Percentiles rank a stretch among this genome's conserved stretches.
Conservation (phyloP, 768 basidiomycete species). For the Cystobasidium tubakii region DNA sequence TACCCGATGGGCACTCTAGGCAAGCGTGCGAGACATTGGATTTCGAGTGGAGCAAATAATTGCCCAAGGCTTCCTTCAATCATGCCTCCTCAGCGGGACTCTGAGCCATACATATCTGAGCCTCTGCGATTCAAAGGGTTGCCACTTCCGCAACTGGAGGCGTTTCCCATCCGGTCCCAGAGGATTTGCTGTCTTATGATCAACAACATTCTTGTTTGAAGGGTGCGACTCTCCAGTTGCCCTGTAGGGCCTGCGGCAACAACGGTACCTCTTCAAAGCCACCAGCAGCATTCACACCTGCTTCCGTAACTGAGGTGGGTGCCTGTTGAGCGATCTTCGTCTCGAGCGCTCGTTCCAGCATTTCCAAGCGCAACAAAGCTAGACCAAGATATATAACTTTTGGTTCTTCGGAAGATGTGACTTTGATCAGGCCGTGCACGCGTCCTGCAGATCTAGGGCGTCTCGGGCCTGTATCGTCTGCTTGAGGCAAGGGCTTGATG, state of each 20-base stretch:
- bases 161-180: no score
- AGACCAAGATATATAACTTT: conserved; percentile 30
- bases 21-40: no score
- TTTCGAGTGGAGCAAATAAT: no score
- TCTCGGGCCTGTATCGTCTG: conserved; percentile 12
- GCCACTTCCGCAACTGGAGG: no score
- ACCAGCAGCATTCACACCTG: conserved; percentile 28
- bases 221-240: neutral
- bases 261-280: neutral
- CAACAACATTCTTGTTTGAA: neutral
- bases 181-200: no score
- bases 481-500: conserved; percentile 14
- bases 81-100: no score
- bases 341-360: conserved; percentile 6
- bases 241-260: neutral
- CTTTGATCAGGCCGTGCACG: conserved; percentile 20
- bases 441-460: conserved; percentile 33
- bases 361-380: conserved; percentile 33
- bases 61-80: no score
- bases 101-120: no score
- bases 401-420: conserved; percentile 12
- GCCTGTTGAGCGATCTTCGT: neutral
- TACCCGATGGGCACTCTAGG: no score
- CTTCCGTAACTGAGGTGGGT: neutral
- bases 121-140: no score